Base-by-base conservation (phyloP, 2,329 filamentous ascomycete genomes). In the Hymenoscyphus occultus region DNA sequence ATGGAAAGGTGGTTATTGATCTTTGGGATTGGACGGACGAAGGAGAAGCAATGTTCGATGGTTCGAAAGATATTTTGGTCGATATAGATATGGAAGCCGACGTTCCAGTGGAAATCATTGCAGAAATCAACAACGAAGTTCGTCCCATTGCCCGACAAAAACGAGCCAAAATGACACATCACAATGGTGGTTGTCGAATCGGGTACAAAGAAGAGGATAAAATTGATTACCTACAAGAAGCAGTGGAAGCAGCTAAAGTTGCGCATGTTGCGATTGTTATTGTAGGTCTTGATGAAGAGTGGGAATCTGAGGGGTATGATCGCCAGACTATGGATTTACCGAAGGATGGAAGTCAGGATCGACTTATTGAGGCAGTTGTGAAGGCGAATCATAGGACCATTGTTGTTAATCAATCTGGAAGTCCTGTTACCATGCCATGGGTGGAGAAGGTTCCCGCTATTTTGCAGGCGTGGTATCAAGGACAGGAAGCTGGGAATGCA, bases 291-390 rank as follows among this genome's bases (percentile, higher is more conserved):
- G 89, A 91, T 73, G 85, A 85, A 5, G 89, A 92, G 74, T 92
- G 88, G 88, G 89, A 92, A 73, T 90, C 88, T 1, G 89, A 91
- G 75, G 89, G 89, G 1, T 90, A 90, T 66, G 89, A 91, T 73
- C 83, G 88, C 58, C 78, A 81, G 64, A 84, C 80, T 63, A 85
- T 88, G 83, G 83, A 86, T 67, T 78, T 89, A 4, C 85, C 86
- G 9, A 78, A 77, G 35, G 78, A 83, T 66, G 84, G 80, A 56
- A 84, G 79, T 74, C 84, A 88, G 71, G 87, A 91, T 72, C 82
- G 83, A 45, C 81, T 91, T 4, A 81, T 91, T 63, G 81, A 85
- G 59, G 86, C 86, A 1, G 81, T 91, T 0, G 78, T 86, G 19
- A 80, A 81, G 16, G 86, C 84, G 4, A 91, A 91, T 72, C 81